A percentile compares a stretch with the other conserved stretches of the same genome.
Evolutionary conservation across 2,329 filamentous ascomycete species (phyloP).

Genomic region (Raffaelea albimanens): DNA sequence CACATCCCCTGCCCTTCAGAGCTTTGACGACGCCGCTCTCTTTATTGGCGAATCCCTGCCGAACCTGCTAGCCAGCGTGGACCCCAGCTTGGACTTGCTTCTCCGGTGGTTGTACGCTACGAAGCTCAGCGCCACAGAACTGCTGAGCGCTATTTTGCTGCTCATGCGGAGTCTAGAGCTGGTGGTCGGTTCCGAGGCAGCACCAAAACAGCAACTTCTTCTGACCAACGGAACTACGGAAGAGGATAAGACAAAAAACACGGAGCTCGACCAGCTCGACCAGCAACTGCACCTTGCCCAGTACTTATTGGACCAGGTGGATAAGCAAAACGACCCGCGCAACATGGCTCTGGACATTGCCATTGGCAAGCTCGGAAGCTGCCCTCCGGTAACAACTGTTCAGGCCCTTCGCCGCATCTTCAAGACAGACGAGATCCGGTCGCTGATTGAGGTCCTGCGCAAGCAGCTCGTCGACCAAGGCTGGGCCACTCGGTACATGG

Average conservation of each 20-base stretch:
- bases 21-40: slow-evolving; percentile 31
- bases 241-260: slow-evolving; percentile 15
- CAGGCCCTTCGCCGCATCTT: slow-evolving; percentile 54
- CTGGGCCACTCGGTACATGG: slow-evolving; percentile 66
- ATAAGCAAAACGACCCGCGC: slow-evolving; percentile 47
- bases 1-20: slow-evolving; percentile 26
- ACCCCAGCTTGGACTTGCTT: slow-evolving; percentile 58
- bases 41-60: slow-evolving; percentile 53
- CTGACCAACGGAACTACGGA: slow-evolving; percentile 21
- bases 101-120: slow-evolving; percentile 56
- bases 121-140: slow-evolving; percentile 54
- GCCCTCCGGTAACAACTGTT: slow-evolving; percentile 51
- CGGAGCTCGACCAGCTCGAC: slow-evolving; percentile 51
- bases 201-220: slow-evolving; percentile 15
- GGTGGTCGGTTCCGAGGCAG: slow-evolving; percentile 29
- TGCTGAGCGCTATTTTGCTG: slow-evolving; percentile 55
- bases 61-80: slow-evolving; percentile 51
- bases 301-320: slow-evolving; percentile 48
- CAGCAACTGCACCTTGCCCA: slow-evolving; percentile 60
- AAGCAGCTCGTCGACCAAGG: slow-evolving; percentile 64
- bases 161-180: slow-evolving; percentile 62
- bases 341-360: slow-evolving; percentile 57
- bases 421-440: slow-evolving; percentile 57
- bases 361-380: slow-evolving; percentile 59
- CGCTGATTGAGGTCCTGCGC: slow-evolving; percentile 62